Conservation (phyloP, 2,329 filamentous ascomycete species). For the Lachnellula subtilissima region DNA sequence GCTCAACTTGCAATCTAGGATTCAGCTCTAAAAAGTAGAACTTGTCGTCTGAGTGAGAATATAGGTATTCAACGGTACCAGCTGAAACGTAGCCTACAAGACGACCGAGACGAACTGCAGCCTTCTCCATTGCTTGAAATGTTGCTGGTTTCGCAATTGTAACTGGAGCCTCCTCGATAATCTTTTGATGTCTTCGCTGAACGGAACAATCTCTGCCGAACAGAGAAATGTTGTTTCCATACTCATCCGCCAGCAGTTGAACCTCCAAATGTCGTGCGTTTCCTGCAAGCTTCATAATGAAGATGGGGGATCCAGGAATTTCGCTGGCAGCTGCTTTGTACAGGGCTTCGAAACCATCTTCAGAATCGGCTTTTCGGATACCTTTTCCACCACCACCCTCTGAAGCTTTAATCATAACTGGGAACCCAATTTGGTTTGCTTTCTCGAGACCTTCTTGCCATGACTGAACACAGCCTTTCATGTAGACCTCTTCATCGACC, state of each 20-base stretch:
- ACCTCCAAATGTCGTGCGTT: conserved; percentile 97
- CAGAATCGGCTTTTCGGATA: conserved; percentile 87
- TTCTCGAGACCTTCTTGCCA: conserved; percentile 85
- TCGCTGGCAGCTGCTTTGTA: conserved; percentile 97
- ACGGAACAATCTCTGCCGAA: conserved; percentile 99
- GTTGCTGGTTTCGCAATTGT: conserved; percentile 87
- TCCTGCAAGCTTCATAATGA: conserved; percentile 99
- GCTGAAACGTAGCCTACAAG: conserved; percentile 98
- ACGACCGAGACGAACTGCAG: conserved; percentile 86
- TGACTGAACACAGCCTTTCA: conserved; percentile 83
- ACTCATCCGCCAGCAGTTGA: conserved; percentile 95
- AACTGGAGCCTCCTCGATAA: conserved; percentile 97
- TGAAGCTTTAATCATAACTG: conserved; percentile 99
- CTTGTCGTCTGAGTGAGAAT: conserved; percentile 95
- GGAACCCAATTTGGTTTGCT: conserved; percentile 90
- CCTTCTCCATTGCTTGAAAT: conserved; percentile 95
- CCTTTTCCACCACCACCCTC: conserved; percentile 99
- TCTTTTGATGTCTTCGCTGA: conserved; percentile 97
- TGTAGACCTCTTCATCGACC: conserved; percentile 78
- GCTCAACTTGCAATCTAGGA: conserved; percentile 98
- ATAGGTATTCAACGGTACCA: conserved; percentile 97
- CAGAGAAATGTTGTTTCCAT: conserved; percentile 98
- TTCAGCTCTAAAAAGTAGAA: conserved; percentile 99
- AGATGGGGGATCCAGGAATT: conserved; percentile 97
- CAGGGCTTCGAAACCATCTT: conserved; percentile 77